Base-by-base conservation (phyloP, 306 rosid genomes). In the Corylus heterophylla region DNA sequence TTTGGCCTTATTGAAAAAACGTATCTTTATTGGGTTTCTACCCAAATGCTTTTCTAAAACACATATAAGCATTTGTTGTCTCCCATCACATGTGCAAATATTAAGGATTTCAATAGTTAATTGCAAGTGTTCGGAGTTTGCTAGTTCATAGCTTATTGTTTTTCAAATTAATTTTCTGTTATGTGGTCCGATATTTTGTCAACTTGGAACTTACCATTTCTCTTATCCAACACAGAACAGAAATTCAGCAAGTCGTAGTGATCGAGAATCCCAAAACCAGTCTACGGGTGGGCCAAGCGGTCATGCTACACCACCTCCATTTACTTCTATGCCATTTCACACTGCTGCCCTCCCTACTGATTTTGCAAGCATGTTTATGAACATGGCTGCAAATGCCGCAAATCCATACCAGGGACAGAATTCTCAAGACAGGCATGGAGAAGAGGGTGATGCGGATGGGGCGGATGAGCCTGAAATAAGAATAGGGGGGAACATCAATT, bases 351-450 rank as follows among this genome's bases (percentile, higher is more conserved):
- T 82, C 27, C 85, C 90, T 56, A 50, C 82, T 3, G 83, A 85
- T 70, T 52, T 94, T 31, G 89, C 95, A 6, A 80, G 83, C 82
- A 84, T 92, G 88, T 86, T 95, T 52, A 92, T 75, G 92, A 90
- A 87, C 86, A 86, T 91, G 54, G 86, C 97, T 20, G 54, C 85
- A 16, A 86, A 83, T 22, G 73, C 80, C 7, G 72, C 85, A 3
- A 86, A 83, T 81, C 74, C 84, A 5, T 51, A 68, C 72, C 91
- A 85, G 16, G 91, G 90, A 64, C 86, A 87, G 59, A 85, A 82
- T 72, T 18, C 88, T 79, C 87, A 74, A 54, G 89, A 82, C 76
- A 12, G 81, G 54, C 85, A 81, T 59, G 88, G 76, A 73, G 89
- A 82, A 50, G 84, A 76, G 48, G n/a, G 55, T 76, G 63, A 79